Evolutionary conservation across 257 asterid species (phyloP), one percentile per base, ranked within the genome.

Genomic region (Solanum rostratum): DNA sequence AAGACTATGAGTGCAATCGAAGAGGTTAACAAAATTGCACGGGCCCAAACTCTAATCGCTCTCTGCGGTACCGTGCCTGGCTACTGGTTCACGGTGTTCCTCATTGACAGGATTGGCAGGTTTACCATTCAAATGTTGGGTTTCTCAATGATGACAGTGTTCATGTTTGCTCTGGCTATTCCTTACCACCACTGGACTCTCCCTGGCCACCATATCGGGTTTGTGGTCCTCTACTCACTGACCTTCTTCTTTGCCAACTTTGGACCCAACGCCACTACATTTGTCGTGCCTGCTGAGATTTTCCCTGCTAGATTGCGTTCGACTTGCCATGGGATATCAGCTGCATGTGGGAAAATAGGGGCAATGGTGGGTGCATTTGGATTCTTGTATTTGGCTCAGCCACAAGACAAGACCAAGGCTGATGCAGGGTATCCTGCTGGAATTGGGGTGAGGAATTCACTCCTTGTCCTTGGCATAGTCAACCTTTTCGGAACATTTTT

Each of bases 391-490:
- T n/a, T n/a, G n/a, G n/a, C n/a, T n/a, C 97, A 92, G 85, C 87
- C 79, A 53, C 86, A 76, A 46, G 93, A 93, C 84, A 88, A 90
- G 55, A 71, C 29, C 15, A 91, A 91, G 88, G 83, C 94, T 0
- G 94, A 93, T 84, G 92, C 93, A 3, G 92, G 95, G 12, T 93
- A 93, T 45, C 91, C 90, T 7, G 87, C 95, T 2, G 94, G 96
- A 5, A 91, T 92, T 37, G 96, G 94, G 71, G 92, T 91, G 24
- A 83, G 84, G 83, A 93, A 93, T 81, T 88, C 94, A 1, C 90
- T 92, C 10, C 88, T 93, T n/a, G 81, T 88, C 49, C 84, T 93
- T 80, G 96, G 96, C 0, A 88, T 83, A 29, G 43, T 93, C 27
- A 92, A 89, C 81, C 55, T 90, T 7, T 24, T 91, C 6, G 96